Evolutionary conservation across 2,329 filamentous ascomycete species (phyloP), one percentile per base, ranked within the genome.

Genomic region (Monosporascus sp.): DNA sequence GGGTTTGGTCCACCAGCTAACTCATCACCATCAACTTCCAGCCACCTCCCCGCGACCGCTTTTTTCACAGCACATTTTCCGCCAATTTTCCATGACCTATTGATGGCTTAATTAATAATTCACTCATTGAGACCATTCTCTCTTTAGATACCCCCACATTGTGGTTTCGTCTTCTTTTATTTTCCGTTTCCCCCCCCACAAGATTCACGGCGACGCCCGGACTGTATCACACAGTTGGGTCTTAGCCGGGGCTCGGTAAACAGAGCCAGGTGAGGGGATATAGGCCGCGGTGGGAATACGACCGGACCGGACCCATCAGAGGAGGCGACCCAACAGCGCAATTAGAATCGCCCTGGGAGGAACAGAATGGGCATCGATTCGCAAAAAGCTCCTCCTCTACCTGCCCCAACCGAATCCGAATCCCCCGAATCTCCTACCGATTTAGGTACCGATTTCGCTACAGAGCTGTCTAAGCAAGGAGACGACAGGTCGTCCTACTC

Each of bases 391-490:
- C 83, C 83, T 69, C 88, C 88, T 64, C 79, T 92, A 66, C 89
- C 89, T 67, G 86, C 86, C 65, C 89, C 89, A 60, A 93, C 89
- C 68, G 87, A 90, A 72, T 86, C 86, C 67, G 80, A 83, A 60
- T 84, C 83, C 60, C 78, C 78, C 55, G 78, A 25, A 25, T 17
- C 41, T 3, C 20, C 77, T 55, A 78, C 78, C 31, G 31, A 34
- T 5, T 34, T 31, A 54, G 83, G 84, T 53, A 83, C 82, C 68
- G 84, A 86, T 64, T 69, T 88, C 56, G 82, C 80, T 53, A 84
- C 66, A 62, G 86, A 89, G 70, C 68, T 88, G 60, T 90, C 88
- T 57, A 80, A 81, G 57, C 78, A 82, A 55, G 85, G 82, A 61
- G 82, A 85, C 70, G 81, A 83, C 70, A 88, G 82, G 64, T 90